A percentile compares a stretch with the other conserved stretches of the same genome.
phyloP scores from a whole-genome alignment of 2,329 filamentous ascomycete species.

The Arthrobotrys pseudoclavata region DNA sequence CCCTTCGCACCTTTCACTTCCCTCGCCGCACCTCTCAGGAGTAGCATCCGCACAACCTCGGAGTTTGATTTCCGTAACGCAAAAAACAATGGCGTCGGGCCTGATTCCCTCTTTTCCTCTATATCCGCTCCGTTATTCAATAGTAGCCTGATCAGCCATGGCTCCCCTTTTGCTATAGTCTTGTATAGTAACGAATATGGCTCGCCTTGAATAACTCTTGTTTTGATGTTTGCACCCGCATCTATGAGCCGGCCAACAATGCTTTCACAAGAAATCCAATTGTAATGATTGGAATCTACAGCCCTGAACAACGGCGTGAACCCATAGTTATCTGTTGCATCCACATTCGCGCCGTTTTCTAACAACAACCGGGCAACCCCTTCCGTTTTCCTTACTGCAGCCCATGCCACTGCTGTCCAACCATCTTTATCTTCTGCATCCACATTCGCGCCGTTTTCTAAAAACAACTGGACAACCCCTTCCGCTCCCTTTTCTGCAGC shows the following conservation, averaged over 20 bases:
- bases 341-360: background rate
- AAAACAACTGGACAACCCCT: background rate
- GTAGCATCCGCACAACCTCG: background rate
- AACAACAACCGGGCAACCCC: background rate
- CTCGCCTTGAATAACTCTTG: constrained; percentile 4
- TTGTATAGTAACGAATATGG: background rate
- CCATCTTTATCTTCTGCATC: background rate
- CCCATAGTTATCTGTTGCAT: background rate
- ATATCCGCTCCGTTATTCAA: background rate
- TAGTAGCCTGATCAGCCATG: background rate
- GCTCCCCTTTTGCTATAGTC: background rate
- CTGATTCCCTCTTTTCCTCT: background rate
- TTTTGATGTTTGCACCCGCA: constrained; percentile 28
- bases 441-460: background rate
- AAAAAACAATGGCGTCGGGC: background rate
- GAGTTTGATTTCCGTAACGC: background rate
- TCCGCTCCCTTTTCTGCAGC: background rate
- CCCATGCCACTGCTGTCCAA: background rate
- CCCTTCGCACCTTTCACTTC: background rate
- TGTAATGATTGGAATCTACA: too few relatives aligned
- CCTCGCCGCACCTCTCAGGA: background rate
- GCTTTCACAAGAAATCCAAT: too few relatives aligned
- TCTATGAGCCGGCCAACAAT: background rate
- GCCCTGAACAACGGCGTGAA: background rate
- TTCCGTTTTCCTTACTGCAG: background rate